Conservation (phyloP, 169 alveolate genomes). For the Plasmodium inui region DNA sequence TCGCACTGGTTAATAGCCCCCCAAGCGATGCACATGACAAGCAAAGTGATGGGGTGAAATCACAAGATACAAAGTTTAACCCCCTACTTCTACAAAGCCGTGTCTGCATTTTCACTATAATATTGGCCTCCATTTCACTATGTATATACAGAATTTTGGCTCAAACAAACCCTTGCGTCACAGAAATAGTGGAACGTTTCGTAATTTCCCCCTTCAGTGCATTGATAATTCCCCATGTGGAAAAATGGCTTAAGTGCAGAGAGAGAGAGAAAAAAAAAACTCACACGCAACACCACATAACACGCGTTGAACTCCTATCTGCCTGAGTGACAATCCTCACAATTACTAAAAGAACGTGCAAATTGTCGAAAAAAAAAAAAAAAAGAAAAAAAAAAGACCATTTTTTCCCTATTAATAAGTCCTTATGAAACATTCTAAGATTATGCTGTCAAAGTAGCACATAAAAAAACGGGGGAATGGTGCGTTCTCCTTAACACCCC, state of each 20-base stretch:
- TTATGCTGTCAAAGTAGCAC: not conserved
- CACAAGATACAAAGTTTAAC: not conserved
- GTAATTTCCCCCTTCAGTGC: not conserved
- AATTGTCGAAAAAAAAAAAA: not conserved
- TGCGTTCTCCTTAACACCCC: conserved; percentile 4
- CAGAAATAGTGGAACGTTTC: not conserved
- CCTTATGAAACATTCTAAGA: not conserved
- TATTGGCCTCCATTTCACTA: not conserved
- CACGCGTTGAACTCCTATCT: not conserved
- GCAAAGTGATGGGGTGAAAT: not conserved
- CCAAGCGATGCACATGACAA: not conserved
- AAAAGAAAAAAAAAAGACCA: not conserved
- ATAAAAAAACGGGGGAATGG: not conserved
- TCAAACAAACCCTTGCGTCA: not conserved
- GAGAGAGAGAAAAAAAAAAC: not conserved
- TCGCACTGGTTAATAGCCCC: not conserved
- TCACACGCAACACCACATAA: not conserved
- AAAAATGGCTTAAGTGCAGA: not conserved
- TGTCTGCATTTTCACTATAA: not conserved
- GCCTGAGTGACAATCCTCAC: not conserved
- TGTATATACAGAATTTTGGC: not conserved
- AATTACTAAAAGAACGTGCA: not conserved
- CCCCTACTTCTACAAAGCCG: not conserved
- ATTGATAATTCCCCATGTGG: not conserved
- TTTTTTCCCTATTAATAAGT: not conserved